Evolutionary conservation across 2,329 filamentous ascomycete species (phyloP).

Genomic region (Colletotrichum spaethianum): DNA sequence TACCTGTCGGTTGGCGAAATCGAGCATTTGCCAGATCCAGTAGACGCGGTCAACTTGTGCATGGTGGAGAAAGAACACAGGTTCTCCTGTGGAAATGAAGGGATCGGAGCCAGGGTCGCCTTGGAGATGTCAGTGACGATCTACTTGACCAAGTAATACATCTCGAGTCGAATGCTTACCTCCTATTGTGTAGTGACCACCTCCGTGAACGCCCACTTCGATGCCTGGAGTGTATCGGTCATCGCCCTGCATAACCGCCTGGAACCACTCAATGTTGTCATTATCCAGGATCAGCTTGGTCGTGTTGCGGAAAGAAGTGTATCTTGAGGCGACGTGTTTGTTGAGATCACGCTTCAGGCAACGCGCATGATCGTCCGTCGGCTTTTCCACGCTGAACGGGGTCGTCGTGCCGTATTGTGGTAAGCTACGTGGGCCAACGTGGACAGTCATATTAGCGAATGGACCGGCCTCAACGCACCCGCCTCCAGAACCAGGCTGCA

Average conservation of each 20-base stretch:
- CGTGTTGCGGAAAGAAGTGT: constrained; percentile 44
- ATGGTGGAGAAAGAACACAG: constrained; percentile 62
- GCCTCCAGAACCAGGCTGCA: constrained; percentile 66
- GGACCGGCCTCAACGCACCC: constrained; percentile 56
- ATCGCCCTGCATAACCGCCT: constrained; percentile 54
- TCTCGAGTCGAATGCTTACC: constrained; percentile 28
- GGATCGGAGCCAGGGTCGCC: constrained; percentile 62
- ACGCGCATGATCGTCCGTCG: constrained; percentile 56
- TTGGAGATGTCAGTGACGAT: neutral
- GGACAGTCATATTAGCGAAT: constrained; percentile 56
- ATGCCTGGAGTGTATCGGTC: constrained; percentile 44
- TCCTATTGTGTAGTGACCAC: constrained; percentile 58
- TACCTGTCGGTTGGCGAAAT: constrained; percentile 54
- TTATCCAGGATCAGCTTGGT: constrained; percentile 50
- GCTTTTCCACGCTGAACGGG: constrained; percentile 40
- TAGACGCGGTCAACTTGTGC: constrained; percentile 61
- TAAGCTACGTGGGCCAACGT: constrained; percentile 51
- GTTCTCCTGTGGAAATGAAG: constrained; percentile 59
- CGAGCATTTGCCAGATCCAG: constrained; percentile 63
- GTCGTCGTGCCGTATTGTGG: constrained; percentile 34
- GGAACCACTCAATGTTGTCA: constrained; percentile 47
- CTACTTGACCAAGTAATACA: neutral
- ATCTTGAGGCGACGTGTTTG: constrained; percentile 41
- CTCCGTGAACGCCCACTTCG: constrained; percentile 54
- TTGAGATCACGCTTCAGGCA: constrained; percentile 57